These are phyloP conservation scores for Herpomyces periplanetae DNA, from an alignment of 2,329 filamentous ascomycete genomes.

Conservation along the genomic window DNA sequence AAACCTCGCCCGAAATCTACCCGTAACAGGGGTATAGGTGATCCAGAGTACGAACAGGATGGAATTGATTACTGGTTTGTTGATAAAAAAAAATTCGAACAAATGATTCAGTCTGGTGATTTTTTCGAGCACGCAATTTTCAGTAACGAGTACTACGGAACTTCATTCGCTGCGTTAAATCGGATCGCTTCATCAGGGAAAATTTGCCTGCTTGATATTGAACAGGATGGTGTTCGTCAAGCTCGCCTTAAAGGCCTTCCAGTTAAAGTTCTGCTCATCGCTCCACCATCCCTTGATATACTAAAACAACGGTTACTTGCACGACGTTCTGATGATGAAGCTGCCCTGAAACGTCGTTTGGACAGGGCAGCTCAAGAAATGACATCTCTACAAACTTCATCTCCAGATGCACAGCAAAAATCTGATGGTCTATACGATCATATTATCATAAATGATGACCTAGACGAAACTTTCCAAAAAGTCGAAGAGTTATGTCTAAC, in stretches of 20 bases:
- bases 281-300: slow-evolving; percentile 31
- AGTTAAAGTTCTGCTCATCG: slow-evolving; percentile 47
- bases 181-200: slow-evolving; percentile 30
- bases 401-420: slow-evolving; percentile 28
- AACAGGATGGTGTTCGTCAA: slow-evolving; percentile 32
- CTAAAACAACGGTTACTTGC: slow-evolving; percentile 34
- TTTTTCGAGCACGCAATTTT: slow-evolving; percentile 72
- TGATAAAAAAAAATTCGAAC: slow-evolving; percentile 21
- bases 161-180: slow-evolving; percentile 16
- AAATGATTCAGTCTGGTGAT: slow-evolving; percentile 21
- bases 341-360: slow-evolving; percentile 24
- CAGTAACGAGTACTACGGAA: slow-evolving; percentile 54
- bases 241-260: background rate
- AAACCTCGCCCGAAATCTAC: slow-evolving; percentile 25
- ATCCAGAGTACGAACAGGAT: too few relatives aligned
- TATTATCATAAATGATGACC: slow-evolving; percentile 22
- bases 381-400: too few relatives aligned
- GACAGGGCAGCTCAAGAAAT: slow-evolving; percentile 32
- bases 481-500: too few relatives aligned
- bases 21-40: too few relatives aligned
- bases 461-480: slow-evolving; percentile 18
- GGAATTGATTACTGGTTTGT: slow-evolving; percentile 52
- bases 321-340: slow-evolving; percentile 37
- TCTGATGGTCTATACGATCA: slow-evolving; percentile 23
- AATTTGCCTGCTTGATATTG: slow-evolving; percentile 62